Percentiles rank a stretch among this genome's conserved stretches.
Evolutionary conservation across 2,329 filamentous ascomycete species (phyloP).

Genomic region (Paecilomyces formosus): DNA sequence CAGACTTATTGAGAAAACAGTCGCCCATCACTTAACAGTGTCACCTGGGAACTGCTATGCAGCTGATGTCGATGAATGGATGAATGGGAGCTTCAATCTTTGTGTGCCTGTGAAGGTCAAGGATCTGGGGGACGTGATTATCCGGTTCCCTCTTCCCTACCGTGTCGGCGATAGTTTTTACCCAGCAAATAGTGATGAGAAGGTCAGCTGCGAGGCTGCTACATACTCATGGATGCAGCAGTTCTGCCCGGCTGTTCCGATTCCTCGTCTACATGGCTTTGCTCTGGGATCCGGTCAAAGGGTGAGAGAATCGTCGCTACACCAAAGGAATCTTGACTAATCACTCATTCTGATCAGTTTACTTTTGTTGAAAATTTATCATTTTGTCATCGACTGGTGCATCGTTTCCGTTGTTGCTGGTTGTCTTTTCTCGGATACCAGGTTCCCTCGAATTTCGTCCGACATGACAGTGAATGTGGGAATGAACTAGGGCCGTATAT

Average conservation of each 20-base stretch:
- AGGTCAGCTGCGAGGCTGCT: slow-evolving; percentile 18
- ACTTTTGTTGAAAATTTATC: slow-evolving; percentile 5
- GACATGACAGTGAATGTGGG: not conserved
- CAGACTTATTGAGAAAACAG: not conserved
- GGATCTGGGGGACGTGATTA: slow-evolving; percentile 6
- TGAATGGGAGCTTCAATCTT: slow-evolving; percentile 20
- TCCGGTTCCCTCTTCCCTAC: slow-evolving; percentile 18
- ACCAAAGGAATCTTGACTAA: not conserved
- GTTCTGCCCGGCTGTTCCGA: slow-evolving; percentile 17
- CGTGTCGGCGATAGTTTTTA: slow-evolving; percentile 13
- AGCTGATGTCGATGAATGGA: slow-evolving; percentile 6
- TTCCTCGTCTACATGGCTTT: slow-evolving; percentile 18
- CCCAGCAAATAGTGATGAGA: slow-evolving; percentile 21
- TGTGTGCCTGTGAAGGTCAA: slow-evolving; percentile 15
- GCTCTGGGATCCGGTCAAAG: slow-evolving; percentile 9
- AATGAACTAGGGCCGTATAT: slow-evolving; percentile 3
- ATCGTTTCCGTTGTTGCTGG: slow-evolving; percentile 2
- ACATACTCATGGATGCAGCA: slow-evolving; percentile 21
- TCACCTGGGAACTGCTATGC: not conserved
- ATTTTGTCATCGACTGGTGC: slow-evolving; percentile 3
- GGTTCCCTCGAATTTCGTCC: slow-evolving; percentile 4
- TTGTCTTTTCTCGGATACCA: slow-evolving; percentile 1
- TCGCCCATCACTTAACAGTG: not conserved
- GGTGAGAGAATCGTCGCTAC: slow-evolving; percentile 12
- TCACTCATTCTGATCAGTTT: slow-evolving; percentile 2